Evolutionary conservation across 164 flowering plant species (phyloP).

Genomic region (Buxus sempervirens): DNA sequence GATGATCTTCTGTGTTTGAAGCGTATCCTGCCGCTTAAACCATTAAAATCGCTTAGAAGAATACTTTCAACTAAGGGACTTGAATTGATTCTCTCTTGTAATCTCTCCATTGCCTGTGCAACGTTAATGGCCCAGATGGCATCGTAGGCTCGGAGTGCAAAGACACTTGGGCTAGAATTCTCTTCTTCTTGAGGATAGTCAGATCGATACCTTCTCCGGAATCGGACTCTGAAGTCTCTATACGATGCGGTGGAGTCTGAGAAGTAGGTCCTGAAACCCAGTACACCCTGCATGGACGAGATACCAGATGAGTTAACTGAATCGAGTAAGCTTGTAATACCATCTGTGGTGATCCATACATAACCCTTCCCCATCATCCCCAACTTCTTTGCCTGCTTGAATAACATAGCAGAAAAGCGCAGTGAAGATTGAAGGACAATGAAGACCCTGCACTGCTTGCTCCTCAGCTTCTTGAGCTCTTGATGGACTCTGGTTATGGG

Average conservation of each 20-base stretch:
- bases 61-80: neutral
- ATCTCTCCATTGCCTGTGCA: constrained; percentile 5
- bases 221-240: constrained; percentile 9
- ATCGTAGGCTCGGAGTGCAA: constrained; percentile 24
- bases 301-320: constrained; percentile 11
- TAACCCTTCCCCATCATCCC: constrained; percentile 18
- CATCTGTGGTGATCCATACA: constrained; percentile 22
- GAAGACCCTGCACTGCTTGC: constrained; percentile 15
- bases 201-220: constrained; percentile 11
- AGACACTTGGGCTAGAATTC: constrained; percentile 17
- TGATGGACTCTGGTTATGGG: neutral
- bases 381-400: constrained; percentile 18
- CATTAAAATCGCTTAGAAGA: neutral
- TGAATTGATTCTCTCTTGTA: neutral
- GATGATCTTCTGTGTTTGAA: neutral
- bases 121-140: constrained; percentile 3
- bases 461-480: constrained; percentile 15
- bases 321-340: constrained; percentile 18
- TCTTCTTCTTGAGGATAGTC: constrained; percentile 21
- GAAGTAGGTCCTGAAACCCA: constrained; percentile 16
- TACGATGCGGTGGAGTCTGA: neutral
- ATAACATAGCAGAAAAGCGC: constrained; percentile 3
- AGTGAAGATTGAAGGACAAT: constrained; percentile 13
- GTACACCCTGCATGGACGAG: constrained; percentile 20
- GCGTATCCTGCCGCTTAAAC: constrained; percentile 3